Base-by-base conservation (phyloP, 1,284 basidiomycete species). In the Papiliotrema laurentii region DNA sequence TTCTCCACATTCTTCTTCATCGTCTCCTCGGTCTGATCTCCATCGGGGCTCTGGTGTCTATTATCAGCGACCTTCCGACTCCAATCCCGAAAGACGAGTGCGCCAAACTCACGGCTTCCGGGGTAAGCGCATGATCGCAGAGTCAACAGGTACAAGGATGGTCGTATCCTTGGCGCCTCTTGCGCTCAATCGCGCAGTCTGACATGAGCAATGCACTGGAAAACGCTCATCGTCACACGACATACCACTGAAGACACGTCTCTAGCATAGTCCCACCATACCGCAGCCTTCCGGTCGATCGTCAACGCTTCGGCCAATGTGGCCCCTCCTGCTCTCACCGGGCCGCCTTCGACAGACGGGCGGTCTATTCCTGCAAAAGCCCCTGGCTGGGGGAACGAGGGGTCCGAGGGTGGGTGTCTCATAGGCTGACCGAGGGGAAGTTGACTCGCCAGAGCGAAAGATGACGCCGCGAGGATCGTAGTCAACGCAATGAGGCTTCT, bases 261-360 rank as follows among this genome's bases (percentile, higher is more conserved):
- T 35, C 70, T 50, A 4, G 70, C 70, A 45, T 72, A 72, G 25
- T 64, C 62, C 60, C 62, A 72, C 67, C 67, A 72, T 16, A 71
- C 21, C 36, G 63, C 62, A 16, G 61, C 64, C 13, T 54, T 47
- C 24, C 65, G 51, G 52, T 69, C 67, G 22, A 68, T 47, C 16
- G 70, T 69, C 14, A 72, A 50, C 3, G 56, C 60, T 53, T 72
- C 70, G 1, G 65, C 64, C 21, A 72, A 55, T 10, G 48, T 65
- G 4, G 37, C 49, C 11, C 38, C 39, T n/a, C n/a, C n/a, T n/a
- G n/a, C n/a, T n/a, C n/a, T n/a, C n/a, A n/a, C n/a, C n/a, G 27
- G 24, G 30, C 44, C 35, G 24, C 16, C 39, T 26, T 42, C 19
- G 3, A 21, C 26, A n/a, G 16, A 5, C 4, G 36, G 22, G 16